Percentiles rank a stretch among this genome's conserved stretches.
phyloP scores from a whole-genome alignment of 2,329 filamentous ascomycete species.

The Xylariomycetidae sp. region DNA sequence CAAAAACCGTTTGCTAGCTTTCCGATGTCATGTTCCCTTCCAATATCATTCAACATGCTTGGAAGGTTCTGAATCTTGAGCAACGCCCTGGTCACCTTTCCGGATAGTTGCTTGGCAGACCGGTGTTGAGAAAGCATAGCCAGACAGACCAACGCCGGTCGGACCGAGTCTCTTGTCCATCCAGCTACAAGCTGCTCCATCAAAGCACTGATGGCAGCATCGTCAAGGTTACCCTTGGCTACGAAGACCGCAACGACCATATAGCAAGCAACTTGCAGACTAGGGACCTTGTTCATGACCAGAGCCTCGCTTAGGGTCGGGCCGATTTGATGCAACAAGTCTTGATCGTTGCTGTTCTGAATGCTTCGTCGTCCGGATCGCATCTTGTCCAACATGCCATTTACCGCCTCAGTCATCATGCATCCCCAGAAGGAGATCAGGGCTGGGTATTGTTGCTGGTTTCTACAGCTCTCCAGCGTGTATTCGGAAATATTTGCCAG shows the following conservation, averaged over 20 bases:
- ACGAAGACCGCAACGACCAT: conserved; percentile 86
- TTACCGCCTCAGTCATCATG: conserved; percentile 78
- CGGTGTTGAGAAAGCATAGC: conserved; percentile 79
- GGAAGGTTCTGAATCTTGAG: conserved; percentile 59
- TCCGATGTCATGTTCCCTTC: conserved; percentile 62
- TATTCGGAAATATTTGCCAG: conserved; percentile 74
- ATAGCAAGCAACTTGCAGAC: conserved; percentile 81
- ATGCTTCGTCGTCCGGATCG: conserved; percentile 72
- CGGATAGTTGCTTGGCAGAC: conserved; percentile 63
- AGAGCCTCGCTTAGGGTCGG: conserved; percentile 74
- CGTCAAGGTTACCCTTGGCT: conserved; percentile 73
- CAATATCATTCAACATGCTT: conserved; percentile 56
- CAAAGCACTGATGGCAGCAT: conserved; percentile 74
- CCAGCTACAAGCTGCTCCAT: conserved; percentile 83
- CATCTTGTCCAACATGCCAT: conserved; percentile 72
- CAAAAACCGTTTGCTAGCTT: conserved; percentile 70
- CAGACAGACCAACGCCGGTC: conserved; percentile 72
- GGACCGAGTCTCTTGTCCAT: conserved; percentile 69
- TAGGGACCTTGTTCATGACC: conserved; percentile 67
- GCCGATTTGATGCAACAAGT: conserved; percentile 62
- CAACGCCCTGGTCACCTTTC: conserved; percentile 64
- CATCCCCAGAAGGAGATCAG: conserved; percentile 89
- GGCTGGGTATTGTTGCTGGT: conserved; percentile 68
- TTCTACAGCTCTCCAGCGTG: conserved; percentile 67
- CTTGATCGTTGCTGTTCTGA: conserved; percentile 76